These are phyloP conservation scores for Podospora pseudocomata DNA, from an alignment of 495 filamentous ascomycete genomes.

Conservation along the genomic window DNA sequence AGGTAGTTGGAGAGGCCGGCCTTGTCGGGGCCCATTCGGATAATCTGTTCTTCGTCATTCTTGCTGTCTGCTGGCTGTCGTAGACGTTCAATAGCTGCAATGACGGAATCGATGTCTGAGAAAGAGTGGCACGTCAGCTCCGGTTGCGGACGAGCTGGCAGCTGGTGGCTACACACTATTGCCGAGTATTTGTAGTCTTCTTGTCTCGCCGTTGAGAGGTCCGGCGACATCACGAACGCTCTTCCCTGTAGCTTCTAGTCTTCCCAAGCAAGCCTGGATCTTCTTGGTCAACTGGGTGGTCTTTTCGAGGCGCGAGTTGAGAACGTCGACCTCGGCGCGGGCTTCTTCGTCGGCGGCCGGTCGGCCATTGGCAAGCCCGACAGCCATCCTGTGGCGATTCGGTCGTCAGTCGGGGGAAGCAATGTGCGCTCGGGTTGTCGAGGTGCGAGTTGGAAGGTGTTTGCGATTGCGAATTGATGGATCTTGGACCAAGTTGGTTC, in stretches of 20 bases:
- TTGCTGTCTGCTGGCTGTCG: slow-evolving; percentile 85
- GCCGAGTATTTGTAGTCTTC: slow-evolving; percentile 76
- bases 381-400: slow-evolving; percentile 37
- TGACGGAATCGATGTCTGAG: slow-evolving; percentile 76
- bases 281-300: slow-evolving; percentile 79
- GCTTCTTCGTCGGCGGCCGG: slow-evolving; percentile 59
- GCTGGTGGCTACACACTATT: slow-evolving; percentile 52
- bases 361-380: slow-evolving; percentile 44
- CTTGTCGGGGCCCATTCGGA: slow-evolving; percentile 77
- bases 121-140: neutral
- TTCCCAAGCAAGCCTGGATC: slow-evolving; percentile 80
- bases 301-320: slow-evolving; percentile 61
- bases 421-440: slow-evolving; percentile 1
- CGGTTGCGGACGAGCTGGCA: neutral
- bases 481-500: neutral
- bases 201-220: slow-evolving; percentile 89
- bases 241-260: slow-evolving; percentile 81
- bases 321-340: slow-evolving; percentile 62
- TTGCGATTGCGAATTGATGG: slow-evolving; percentile 4
- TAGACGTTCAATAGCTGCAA: slow-evolving; percentile 80
- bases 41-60: slow-evolving; percentile 83
- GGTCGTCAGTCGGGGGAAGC: neutral
- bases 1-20: slow-evolving; percentile 82
- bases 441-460: slow-evolving; percentile 5
- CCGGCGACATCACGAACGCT: slow-evolving; percentile 88